Percentiles rank a stretch among this genome's conserved stretches.
Conservation (phyloP, 257 asterid genomes). For the Orobanche coerulescens region DNA sequence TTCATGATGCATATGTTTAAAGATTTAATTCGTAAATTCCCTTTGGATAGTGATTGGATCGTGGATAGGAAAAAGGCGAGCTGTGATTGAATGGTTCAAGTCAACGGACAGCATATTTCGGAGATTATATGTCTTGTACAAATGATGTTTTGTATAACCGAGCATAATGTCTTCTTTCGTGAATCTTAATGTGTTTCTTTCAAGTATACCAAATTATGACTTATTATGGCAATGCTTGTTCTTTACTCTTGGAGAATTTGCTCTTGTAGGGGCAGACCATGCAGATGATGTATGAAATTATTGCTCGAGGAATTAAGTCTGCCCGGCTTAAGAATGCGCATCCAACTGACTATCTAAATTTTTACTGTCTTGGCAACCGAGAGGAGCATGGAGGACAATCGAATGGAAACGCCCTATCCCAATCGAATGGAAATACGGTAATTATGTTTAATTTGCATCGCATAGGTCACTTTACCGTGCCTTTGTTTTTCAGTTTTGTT, state of each 20-base stretch:
- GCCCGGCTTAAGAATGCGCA: constrained; percentile 29
- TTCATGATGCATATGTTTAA: too few relatives aligned
- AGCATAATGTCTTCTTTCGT: not conserved
- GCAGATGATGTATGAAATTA: constrained; percentile 56
- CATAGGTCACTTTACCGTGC: too few relatives aligned
- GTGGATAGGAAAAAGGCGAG: too few relatives aligned
- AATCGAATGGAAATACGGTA: constrained; percentile 35
- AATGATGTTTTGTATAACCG: not conserved
- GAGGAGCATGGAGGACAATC: constrained; percentile 27
- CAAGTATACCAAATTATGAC: too few relatives aligned
- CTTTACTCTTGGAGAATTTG: not conserved
- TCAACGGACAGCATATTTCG: too few relatives aligned
- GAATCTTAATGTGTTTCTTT: too few relatives aligned
- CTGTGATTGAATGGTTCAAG: too few relatives aligned
- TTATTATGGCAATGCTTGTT: not conserved
- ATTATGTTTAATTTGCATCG: too few relatives aligned
- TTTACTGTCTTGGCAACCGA: constrained; percentile 58
- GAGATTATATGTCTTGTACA: not conserved
- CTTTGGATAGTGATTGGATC: too few relatives aligned
- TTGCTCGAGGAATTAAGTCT: constrained; percentile 35
- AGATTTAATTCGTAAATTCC: too few relatives aligned
- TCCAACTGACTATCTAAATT: constrained; percentile 51
- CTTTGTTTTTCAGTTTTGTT: too few relatives aligned
- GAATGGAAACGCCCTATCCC: constrained; percentile 15
- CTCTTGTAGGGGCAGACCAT: constrained; percentile 54